phyloP scores from a whole-genome alignment of 768 basidiomycete species.

The Mycena haematopus region DNA sequence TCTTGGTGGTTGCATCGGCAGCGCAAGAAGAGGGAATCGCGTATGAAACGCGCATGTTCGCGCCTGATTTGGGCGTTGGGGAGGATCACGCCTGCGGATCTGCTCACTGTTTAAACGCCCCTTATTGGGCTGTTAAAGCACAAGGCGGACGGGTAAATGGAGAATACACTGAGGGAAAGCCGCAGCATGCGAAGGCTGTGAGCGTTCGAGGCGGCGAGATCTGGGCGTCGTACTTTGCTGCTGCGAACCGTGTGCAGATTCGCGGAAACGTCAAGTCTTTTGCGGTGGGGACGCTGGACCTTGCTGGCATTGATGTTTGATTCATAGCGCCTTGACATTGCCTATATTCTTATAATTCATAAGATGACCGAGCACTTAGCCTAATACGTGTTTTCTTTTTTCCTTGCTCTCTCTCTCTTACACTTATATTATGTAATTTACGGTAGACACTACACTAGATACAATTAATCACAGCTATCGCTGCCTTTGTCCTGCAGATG shows the following conservation, averaged over 20 bases:
- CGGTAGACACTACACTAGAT: no score
- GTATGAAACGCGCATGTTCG: conserved; percentile 28
- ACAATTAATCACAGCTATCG: no score
- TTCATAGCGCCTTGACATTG: no score
- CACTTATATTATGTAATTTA: no score
- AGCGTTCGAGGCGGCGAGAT: conserved; percentile 17
- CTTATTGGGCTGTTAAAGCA: conserved; percentile 21
- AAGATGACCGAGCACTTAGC: no score
- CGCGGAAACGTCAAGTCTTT: conserved; percentile 14
- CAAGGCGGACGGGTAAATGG: neutral
- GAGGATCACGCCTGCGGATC: conserved; percentile 26
- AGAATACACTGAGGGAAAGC: neutral
- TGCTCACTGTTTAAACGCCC: conserved; percentile 23
- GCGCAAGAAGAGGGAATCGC: conserved; percentile 1
- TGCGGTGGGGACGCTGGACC: conserved; percentile 10
- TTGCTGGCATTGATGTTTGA: conserved; percentile 5
- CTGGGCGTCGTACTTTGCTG: conserved; percentile 16
- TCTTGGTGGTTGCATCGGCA: conserved; percentile 19
- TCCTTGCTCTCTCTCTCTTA: no score
- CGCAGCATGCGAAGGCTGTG: conserved; percentile 21
- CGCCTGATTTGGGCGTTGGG: conserved; percentile 7
- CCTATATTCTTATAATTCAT: no score
- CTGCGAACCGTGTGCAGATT: conserved; percentile 2
- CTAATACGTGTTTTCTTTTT: no score
- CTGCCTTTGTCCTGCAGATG: no score